Conservation (phyloP, 2,329 filamentous ascomycete genomes). For the Microdochium bolleyi region DNA sequence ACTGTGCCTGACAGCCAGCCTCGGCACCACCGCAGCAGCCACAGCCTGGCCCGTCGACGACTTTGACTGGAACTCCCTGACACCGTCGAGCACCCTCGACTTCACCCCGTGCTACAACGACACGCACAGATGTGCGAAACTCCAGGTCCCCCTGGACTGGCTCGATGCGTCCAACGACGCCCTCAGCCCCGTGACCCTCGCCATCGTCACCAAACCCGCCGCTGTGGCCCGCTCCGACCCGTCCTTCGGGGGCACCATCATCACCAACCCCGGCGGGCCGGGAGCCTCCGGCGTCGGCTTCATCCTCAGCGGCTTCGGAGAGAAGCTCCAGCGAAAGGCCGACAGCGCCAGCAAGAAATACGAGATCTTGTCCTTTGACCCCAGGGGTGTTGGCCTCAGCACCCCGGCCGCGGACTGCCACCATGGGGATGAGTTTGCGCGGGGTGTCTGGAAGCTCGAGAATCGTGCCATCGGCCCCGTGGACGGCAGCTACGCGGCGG, state of each 20-base stretch:
- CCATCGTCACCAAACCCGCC: conserved; percentile 31
- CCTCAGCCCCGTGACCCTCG: conserved; percentile 24
- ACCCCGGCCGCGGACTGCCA: conserved; percentile 31
- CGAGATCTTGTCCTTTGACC: conserved; percentile 35
- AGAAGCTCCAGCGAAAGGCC: conserved; percentile 17
- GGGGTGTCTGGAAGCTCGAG: not conserved
- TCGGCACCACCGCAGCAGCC: too few relatives aligned
- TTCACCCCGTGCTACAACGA: conserved; percentile 31
- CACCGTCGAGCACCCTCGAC: conserved; percentile 22
- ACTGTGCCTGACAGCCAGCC: too few relatives aligned
- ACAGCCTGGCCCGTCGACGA: conserved; percentile 1
- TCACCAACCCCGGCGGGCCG: conserved; percentile 37
- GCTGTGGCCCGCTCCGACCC: conserved; percentile 26
- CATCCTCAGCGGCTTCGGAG: conserved; percentile 15
- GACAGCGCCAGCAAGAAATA: conserved; percentile 22
- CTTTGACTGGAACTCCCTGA: conserved; percentile 28
- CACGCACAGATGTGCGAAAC: conserved; percentile 29
- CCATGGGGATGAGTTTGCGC: conserved; percentile 9
- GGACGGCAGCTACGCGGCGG: not conserved
- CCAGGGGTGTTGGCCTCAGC: conserved; percentile 29
- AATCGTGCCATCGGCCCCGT: not conserved
- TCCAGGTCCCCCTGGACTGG: conserved; percentile 36
- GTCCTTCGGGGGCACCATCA: conserved; percentile 31
- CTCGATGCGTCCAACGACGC: conserved; percentile 17
- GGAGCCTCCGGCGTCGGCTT: conserved; percentile 29